phyloP scores from a whole-genome alignment of 176 grass and related monocot species.

The Calamus simplicifolius region DNA sequence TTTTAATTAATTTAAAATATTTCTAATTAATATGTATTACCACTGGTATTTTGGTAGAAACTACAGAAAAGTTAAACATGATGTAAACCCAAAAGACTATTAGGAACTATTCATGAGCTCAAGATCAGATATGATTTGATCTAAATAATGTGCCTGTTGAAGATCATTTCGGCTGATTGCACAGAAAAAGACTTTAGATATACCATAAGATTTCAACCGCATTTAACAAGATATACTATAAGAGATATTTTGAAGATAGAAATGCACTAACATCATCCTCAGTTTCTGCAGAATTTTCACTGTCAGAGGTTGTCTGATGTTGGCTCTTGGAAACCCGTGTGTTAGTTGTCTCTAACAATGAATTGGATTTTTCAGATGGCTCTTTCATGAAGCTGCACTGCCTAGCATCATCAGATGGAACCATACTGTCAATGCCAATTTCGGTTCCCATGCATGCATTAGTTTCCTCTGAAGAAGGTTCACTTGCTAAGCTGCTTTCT shows the following conservation, averaged over 20 bases:
- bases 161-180: no score
- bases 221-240: no score
- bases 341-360: constrained; percentile 14
- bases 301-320: constrained; percentile 25
- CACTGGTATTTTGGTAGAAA: no score
- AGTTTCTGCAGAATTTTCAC: constrained; percentile 27
- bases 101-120: no score
- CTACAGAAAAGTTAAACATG: no score
- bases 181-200: no score
- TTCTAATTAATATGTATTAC: no score
- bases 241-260: constrained; percentile 7
- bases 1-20: no score
- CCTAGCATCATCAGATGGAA: constrained; percentile 10
- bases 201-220: no score
- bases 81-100: no score
- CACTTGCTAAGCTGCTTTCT: constrained; percentile 6
- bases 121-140: no score
- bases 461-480: neutral
- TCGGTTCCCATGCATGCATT: constrained; percentile 16
- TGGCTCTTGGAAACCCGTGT: neutral
- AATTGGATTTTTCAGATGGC: constrained; percentile 14
- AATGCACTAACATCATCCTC: constrained; percentile 51
- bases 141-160: no score
- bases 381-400: constrained; percentile 15
- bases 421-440: neutral